A percentile compares a stretch with the other conserved stretches of the same genome.
Conservation (phyloP, 2,329 filamentous ascomycete genomes). For the Fusarium incarnatum region DNA sequence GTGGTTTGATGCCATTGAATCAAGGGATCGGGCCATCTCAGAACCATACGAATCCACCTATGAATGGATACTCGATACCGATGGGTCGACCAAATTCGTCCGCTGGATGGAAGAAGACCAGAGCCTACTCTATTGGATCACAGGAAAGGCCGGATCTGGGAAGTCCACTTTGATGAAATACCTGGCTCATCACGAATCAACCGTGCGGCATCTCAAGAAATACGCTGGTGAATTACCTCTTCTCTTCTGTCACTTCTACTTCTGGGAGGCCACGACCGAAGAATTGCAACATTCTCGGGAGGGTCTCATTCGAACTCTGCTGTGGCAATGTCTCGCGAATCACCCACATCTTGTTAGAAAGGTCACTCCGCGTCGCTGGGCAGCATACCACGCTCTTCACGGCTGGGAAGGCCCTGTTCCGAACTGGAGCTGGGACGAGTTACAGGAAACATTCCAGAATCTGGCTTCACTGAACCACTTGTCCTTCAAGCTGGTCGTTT, state of each 20-base stretch:
- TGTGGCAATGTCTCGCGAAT: background rate
- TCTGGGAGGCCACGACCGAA: fast-evolving
- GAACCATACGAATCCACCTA: fast-evolving
- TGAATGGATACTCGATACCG: too few species aligned
- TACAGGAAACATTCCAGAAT: fast-evolving
- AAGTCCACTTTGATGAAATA: background rate
- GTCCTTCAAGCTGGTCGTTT: fast-evolving
- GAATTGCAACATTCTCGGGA: background rate
- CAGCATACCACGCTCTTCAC: background rate
- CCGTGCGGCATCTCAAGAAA: fast-evolving
- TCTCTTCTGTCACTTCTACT: background rate
- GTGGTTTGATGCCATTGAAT: too few species aligned
- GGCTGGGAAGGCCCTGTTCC: background rate
- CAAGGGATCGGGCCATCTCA: fast-evolving
- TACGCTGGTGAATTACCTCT: background rate
- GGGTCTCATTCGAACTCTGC: fast-evolving
- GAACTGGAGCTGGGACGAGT: fast-evolving
- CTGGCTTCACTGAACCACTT: fast-evolving
- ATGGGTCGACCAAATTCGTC: fast-evolving
- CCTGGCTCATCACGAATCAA: fast-evolving
- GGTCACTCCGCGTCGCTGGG: fast-evolving
- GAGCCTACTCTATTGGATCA: background rate
- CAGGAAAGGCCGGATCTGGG: background rate
- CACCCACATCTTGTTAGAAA: background rate
- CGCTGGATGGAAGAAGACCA: too few species aligned